phyloP scores from a whole-genome alignment of 352 stramenopile species.

The Phytophthora sojae region DNA sequence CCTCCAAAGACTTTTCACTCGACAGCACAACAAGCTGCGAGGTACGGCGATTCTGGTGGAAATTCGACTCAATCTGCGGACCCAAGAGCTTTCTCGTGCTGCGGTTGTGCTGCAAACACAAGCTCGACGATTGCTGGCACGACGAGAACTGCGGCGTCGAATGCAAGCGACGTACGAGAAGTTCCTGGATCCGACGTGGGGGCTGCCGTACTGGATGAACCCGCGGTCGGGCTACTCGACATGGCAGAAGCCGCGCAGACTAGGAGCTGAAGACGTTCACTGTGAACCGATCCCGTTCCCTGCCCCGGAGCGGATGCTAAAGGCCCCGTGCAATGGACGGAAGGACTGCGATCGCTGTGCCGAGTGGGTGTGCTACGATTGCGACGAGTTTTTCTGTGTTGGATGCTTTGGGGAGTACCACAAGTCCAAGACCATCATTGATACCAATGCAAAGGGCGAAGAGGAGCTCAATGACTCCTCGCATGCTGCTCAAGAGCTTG shows the following conservation, averaged over 20 bases:
- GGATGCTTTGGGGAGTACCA: conserved; percentile 52
- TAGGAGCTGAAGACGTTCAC: conserved; percentile 65
- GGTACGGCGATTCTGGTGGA: conserved; percentile 37
- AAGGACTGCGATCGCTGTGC: conserved; percentile 53
- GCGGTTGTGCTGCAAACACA: conserved; percentile 46
- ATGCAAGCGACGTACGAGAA: conserved; percentile 73
- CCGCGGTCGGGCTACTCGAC: conserved; percentile 69
- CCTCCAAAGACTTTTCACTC: conserved; percentile 49
- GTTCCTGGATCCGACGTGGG: conserved; percentile 71
- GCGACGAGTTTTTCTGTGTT: conserved; percentile 65
- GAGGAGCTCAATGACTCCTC: neutral
- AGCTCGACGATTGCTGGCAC: conserved; percentile 45
- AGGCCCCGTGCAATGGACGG: conserved; percentile 53
- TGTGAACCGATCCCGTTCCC: conserved; percentile 61
- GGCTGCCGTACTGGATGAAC: conserved; percentile 78
- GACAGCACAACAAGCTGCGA: conserved; percentile 25
- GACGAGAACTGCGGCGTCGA: conserved; percentile 28
- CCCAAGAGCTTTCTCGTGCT: conserved; percentile 22
- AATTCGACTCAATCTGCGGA: conserved; percentile 25
- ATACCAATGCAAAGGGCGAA: neutral
- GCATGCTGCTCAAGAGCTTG: neutral
- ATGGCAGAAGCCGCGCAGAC: conserved; percentile 62
- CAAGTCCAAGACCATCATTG: conserved; percentile 36
- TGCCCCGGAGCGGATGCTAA: conserved; percentile 40
- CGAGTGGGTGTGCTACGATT: conserved; percentile 69